A percentile compares a stretch with the other conserved stretches of the same genome.
Conservation (phyloP, 768 basidiomycete genomes). For the Hygrophorus russula region DNA sequence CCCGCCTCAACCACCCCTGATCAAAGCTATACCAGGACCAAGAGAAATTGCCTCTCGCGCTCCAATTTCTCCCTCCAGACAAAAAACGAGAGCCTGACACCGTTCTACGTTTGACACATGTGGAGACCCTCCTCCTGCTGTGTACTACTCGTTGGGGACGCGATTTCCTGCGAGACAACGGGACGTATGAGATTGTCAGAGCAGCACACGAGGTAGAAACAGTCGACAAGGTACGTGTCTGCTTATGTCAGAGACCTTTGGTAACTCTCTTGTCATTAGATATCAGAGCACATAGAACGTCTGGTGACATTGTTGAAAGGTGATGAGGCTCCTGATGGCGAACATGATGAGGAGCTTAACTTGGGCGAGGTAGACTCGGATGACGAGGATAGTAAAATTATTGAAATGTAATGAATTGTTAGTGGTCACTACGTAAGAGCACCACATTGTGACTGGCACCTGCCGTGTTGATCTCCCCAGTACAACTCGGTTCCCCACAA, state of each 20-base stretch:
- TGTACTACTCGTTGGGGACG: constrained; percentile 87
- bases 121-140: constrained; percentile 84
- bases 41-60: constrained; percentile 70
- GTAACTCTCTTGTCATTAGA: constrained; percentile 28
- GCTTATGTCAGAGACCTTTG: constrained; percentile 11
- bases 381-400: too few relatives aligned
- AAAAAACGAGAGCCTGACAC: constrained; percentile 79
- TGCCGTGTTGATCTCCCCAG: too few relatives aligned
- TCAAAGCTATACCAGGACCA: constrained; percentile 45
- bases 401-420: too few relatives aligned
- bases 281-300: constrained; percentile 80
- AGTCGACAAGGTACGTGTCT: constrained; percentile 54
- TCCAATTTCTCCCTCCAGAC: constrained; percentile 81
- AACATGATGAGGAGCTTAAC: too few relatives aligned
- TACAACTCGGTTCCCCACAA: background rate
- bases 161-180: constrained; percentile 65
- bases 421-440: too few relatives aligned
- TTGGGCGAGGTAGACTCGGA: too few relatives aligned
- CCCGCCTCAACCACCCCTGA: background rate
- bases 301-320: constrained; percentile 81
- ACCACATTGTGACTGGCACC: too few relatives aligned
- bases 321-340: constrained; percentile 30
- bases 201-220: constrained; percentile 68
- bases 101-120: constrained; percentile 63
- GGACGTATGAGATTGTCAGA: constrained; percentile 80